These are phyloP conservation scores for Lactarius psammicola DNA, from an alignment of 768 basidiomycete genomes.

Conservation along the genomic window DNA sequence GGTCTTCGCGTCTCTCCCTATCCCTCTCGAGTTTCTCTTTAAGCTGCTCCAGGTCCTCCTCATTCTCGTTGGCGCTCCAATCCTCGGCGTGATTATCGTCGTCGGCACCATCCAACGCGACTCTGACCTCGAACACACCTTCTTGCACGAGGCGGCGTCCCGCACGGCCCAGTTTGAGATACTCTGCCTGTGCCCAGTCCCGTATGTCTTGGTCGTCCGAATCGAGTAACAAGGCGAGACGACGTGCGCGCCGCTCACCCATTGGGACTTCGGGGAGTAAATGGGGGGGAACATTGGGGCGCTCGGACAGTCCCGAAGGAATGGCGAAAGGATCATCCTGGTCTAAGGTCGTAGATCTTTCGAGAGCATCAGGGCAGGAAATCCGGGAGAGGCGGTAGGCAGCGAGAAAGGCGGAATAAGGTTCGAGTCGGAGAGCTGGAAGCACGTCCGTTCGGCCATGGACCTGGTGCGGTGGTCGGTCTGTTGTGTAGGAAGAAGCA, in stretches of 20 bases:
- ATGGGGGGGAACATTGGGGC: slow-evolving; percentile 20
- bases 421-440: slow-evolving; percentile 29
- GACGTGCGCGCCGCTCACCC: slow-evolving; percentile 23
- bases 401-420: slow-evolving; percentile 28
- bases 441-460: slow-evolving; percentile 30
- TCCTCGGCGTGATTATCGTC: slow-evolving; percentile 19
- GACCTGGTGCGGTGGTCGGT: slow-evolving; percentile 21
- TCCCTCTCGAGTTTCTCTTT: slow-evolving; percentile 22
- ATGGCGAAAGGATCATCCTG: slow-evolving; percentile 15
- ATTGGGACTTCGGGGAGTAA: slow-evolving; percentile 22
- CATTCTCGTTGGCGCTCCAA: slow-evolving; percentile 21
- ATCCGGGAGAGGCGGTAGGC: slow-evolving; percentile 27
- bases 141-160: slow-evolving; percentile 27
- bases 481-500: slow-evolving; percentile 12
- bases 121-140: slow-evolving; percentile 28
- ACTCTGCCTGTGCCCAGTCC: slow-evolving; percentile 30
- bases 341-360: slow-evolving; percentile 14
- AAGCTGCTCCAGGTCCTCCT: slow-evolving; percentile 27
- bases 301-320: slow-evolving; percentile 1
- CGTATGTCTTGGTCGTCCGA: slow-evolving; percentile 26
- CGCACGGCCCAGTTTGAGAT: slow-evolving; percentile 25
- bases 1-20: slow-evolving; percentile 21
- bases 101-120: slow-evolving; percentile 12
- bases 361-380: slow-evolving; percentile 21
- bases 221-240: slow-evolving; percentile 27